Percentiles rank a stretch among this genome's conserved stretches.
Evolutionary conservation across 2,329 filamentous ascomycete species (phyloP).

Genomic region (Fonsecaea monophora): DNA sequence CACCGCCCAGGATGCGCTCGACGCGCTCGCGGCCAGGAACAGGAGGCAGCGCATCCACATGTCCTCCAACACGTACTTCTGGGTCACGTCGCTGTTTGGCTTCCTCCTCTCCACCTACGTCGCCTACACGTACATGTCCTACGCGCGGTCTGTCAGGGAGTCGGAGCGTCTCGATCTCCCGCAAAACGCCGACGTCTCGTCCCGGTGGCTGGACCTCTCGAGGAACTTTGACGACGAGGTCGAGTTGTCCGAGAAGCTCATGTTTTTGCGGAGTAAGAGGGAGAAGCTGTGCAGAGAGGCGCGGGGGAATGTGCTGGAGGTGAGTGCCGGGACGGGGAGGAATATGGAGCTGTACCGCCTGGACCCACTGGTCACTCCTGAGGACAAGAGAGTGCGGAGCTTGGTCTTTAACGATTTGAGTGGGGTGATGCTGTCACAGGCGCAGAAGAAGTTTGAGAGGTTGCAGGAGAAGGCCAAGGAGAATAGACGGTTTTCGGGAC

Average conservation of each 20-base stretch:
- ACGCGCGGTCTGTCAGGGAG: slow-evolving; percentile 46
- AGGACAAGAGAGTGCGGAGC: slow-evolving; percentile 46
- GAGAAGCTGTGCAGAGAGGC: slow-evolving; percentile 51
- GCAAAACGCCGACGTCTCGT: slow-evolving; percentile 51
- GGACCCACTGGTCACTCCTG: slow-evolving; percentile 35
- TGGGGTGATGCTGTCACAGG: slow-evolving; percentile 55
- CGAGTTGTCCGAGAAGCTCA: slow-evolving; percentile 51
- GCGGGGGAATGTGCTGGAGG: slow-evolving; percentile 56
- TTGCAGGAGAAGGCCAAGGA: slow-evolving; percentile 30
- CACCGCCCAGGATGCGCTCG: slow-evolving; percentile 36
- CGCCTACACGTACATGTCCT: slow-evolving; percentile 53
- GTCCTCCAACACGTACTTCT: slow-evolving; percentile 44
- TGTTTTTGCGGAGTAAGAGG: slow-evolving; percentile 51
- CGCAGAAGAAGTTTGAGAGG: slow-evolving; percentile 52
- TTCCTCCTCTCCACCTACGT: slow-evolving; percentile 53
- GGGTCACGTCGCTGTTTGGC: slow-evolving; percentile 48
- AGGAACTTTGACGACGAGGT: slow-evolving; percentile 55
- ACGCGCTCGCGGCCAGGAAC: slow-evolving; percentile 20
- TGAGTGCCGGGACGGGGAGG: slow-evolving; percentile 58
- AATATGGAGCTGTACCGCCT: slow-evolving; percentile 56
- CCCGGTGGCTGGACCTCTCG: slow-evolving; percentile 55
- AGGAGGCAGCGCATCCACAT: slow-evolving; percentile 39
- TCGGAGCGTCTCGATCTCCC: slow-evolving; percentile 31
- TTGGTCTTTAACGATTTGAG: slow-evolving; percentile 58
- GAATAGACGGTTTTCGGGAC: slow-evolving; percentile 29